A percentile compares a stretch with the other conserved stretches of the same genome.
Conservation (phyloP, 2,329 filamentous ascomycete species). For the Ophiocordyceps camponoti-rufipedis region DNA sequence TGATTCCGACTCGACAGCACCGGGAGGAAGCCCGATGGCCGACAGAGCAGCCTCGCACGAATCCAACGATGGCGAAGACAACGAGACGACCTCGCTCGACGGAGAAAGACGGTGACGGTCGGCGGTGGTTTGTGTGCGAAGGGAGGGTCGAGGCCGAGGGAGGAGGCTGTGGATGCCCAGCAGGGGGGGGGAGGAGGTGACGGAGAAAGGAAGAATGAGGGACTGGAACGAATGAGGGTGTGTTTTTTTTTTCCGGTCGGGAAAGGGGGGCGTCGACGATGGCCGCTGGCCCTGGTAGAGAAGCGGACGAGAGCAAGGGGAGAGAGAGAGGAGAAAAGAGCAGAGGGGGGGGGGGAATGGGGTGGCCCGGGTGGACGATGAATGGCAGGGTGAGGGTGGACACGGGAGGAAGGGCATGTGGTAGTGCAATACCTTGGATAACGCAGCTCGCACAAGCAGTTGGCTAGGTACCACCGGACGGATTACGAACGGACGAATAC, state of each 20-base stretch:
- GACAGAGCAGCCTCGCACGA: not conserved
- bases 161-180: not conserved
- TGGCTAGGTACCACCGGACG: not conserved
- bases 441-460: not conserved
- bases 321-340: conserved; percentile 1
- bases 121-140: not conserved
- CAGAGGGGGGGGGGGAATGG: conserved; percentile 1
- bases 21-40: not conserved
- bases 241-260: conserved; percentile 3
- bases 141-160: not conserved
- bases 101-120: not conserved
- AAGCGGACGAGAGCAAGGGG: not conserved
- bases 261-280: not conserved
- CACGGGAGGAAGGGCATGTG: not conserved
- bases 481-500: not conserved
- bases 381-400: conserved; percentile 1
- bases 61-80: not conserved
- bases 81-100: not conserved
- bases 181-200: not conserved
- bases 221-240: conserved; percentile 21
- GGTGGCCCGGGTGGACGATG: not conserved
- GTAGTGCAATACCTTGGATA: not conserved
- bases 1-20: not conserved
- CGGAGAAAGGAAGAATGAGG: conserved; percentile 16
- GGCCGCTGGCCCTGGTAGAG: not conserved